Evolutionary conservation across 192 early-diverging fungal species (phyloP), one percentile per base, ranked within the genome.

Genomic region (Coemansia sp.): DNA sequence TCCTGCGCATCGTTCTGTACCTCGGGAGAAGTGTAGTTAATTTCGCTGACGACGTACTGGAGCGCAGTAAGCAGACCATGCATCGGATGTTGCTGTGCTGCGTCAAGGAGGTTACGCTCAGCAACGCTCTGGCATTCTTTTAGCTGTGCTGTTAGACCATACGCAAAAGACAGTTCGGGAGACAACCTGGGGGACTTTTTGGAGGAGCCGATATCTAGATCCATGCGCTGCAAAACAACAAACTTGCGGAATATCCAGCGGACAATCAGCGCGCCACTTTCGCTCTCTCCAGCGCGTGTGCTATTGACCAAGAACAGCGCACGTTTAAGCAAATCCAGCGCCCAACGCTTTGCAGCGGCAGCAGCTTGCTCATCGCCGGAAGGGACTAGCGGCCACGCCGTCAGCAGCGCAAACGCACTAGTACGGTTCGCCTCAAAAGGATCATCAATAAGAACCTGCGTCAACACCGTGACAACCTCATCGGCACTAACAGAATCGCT

Each of bases 241-340:
- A 91, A 94, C 62, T 91, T 92, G 33, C 83, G 79, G 80, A 93
- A 94, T 23, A 94, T 68, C 70, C 90, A 83, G 21, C 90, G 85
- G 37, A 94, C 78, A 13, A 94, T 74, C 67, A 90, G 84, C n/a
- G 91, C 90, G 31, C 92, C 94, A 64, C 88, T 87, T 52, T 92
- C 91, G 70, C 92, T 91, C 70, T 96, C 91, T 18, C 87, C 86
- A 13, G 92, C 90, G 12, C 90, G 73, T 13, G 87, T 86, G 64
- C 88, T 91, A 60, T 68, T 79, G 26, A 92, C 79, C 73, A 85
- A 76, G 34, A 75, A 72, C 26, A 93, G 66, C 4, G 86, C 89
- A 69, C 86, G 87, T 43, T 81, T 73, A 7, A 92, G 71, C 58
- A 93, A 61, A 15, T 74, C 64, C 28, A 84, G 75, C 0, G 73